Evolutionary conservation across 2,329 filamentous ascomycete species (phyloP).

Genomic region (Aspergillus aculeatus): DNA sequence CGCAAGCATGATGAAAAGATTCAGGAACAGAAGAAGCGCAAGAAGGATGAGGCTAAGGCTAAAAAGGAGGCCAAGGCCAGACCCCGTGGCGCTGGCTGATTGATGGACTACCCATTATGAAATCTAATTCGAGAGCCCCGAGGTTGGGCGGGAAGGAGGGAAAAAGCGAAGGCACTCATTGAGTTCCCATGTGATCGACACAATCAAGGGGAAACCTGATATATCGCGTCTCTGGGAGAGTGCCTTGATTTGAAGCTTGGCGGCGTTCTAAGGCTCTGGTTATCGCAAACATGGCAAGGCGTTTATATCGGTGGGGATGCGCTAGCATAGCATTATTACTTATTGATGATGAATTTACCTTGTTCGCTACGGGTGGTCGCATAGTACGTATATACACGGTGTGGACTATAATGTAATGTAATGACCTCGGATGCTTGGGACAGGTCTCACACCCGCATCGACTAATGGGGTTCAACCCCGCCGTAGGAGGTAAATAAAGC

Average conservation of each 20-base stretch:
- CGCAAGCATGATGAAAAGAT: conserved; percentile 90
- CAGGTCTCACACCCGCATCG: too few relatives aligned
- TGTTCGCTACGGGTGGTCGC: neutral
- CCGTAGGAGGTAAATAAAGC: too few relatives aligned
- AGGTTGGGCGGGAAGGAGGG: neutral
- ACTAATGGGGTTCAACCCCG: too few relatives aligned
- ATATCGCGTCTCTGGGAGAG: neutral
- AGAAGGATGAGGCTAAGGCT: conserved; percentile 90
- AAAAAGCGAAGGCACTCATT: neutral
- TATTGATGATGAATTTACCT: neutral
- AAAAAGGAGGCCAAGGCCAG: conserved; percentile 90
- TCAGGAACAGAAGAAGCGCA: conserved; percentile 90
- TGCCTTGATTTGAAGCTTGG: neutral
- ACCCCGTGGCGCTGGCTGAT: conserved; percentile 62
- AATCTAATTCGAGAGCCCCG: neutral
- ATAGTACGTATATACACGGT: too few relatives aligned
- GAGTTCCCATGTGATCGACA: neutral
- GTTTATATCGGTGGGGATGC: neutral
- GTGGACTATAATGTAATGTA: neutral
- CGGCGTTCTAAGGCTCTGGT: neutral
- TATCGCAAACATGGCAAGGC: neutral
- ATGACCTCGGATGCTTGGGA: too few relatives aligned
- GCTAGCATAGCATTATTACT: neutral
- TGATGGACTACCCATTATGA: neutral
- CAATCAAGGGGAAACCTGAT: neutral